Conservation (phyloP, 1,139 yeast genomes). For the Diutina sp. region DNA sequence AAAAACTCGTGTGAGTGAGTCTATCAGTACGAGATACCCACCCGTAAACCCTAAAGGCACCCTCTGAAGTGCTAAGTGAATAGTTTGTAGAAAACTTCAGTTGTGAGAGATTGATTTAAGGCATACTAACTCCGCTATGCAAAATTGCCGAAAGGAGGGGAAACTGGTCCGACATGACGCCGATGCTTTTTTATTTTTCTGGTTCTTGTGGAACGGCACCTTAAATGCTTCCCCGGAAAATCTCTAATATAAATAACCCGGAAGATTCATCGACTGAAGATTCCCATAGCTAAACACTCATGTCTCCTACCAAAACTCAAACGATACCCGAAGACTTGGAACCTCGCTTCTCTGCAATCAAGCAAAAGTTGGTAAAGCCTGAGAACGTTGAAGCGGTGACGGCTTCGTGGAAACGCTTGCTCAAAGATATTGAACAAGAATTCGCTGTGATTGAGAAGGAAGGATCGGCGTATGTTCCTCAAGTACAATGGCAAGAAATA, state of each 20-base stretch:
- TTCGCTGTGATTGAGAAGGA: constrained; percentile 7
- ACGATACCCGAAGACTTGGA: constrained; percentile 6
- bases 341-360: constrained; percentile 7
- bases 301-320: constrained; percentile 4
- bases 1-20: too few relatives aligned
- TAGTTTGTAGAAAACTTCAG: too few relatives aligned
- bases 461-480: constrained; percentile 10
- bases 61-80: too few relatives aligned
- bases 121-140: neutral
- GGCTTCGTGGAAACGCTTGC: constrained; percentile 12
- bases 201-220: neutral
- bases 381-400: constrained; percentile 11
- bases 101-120: too few relatives aligned
- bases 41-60: too few relatives aligned
- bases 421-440: constrained; percentile 10
- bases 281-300: neutral
- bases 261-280: neutral
- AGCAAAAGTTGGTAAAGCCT: constrained; percentile 10
- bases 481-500: constrained; percentile 9
- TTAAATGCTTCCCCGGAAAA: neutral
- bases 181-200: neutral
- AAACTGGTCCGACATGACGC: neutral
- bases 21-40: too few relatives aligned
- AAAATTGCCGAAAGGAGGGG: neutral
- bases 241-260: neutral